These are phyloP conservation scores for Talaromyces sp. DNA, from an alignment of 2,329 filamentous ascomycete genomes.

Conservation along the genomic window DNA sequence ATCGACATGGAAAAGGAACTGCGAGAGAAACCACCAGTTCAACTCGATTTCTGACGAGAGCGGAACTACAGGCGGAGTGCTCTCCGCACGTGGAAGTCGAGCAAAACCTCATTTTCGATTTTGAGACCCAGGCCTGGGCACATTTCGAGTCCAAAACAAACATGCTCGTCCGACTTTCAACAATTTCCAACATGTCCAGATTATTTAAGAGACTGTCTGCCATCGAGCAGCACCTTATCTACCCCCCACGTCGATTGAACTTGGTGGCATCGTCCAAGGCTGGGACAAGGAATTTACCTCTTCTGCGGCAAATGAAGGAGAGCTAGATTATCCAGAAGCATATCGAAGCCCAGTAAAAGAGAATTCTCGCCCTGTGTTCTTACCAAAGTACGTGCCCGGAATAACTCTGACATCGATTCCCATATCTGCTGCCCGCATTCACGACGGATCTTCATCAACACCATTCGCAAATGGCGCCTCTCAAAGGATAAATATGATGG, in stretches of 20 bases:
- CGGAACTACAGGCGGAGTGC: not conserved
- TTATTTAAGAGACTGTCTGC: not conserved
- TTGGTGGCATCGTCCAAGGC: not conserved
- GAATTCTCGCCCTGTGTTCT: no score
- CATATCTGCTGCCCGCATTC: not conserved
- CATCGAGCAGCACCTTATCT: not conserved
- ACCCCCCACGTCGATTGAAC: not conserved
- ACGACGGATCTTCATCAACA: not conserved
- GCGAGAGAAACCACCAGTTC: no score
- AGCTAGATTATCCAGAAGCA: no score
- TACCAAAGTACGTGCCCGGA: not conserved
- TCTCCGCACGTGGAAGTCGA: not conserved
- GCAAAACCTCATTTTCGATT: not conserved
- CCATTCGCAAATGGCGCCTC: not conserved
- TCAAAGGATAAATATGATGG: not conserved
- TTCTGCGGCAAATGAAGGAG: not conserved
- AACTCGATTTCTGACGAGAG: not conserved
- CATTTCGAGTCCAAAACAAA: not conserved
- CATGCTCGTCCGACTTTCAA: not conserved
- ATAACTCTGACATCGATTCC: not conserved
- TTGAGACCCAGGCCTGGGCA: not conserved
- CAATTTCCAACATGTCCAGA: not conserved
- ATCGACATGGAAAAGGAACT: not conserved
- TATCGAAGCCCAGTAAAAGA: no score
- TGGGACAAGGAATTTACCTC: not conserved